Conservation (phyloP, 257 asterid genomes). For the Solanum clarkiae region DNA sequence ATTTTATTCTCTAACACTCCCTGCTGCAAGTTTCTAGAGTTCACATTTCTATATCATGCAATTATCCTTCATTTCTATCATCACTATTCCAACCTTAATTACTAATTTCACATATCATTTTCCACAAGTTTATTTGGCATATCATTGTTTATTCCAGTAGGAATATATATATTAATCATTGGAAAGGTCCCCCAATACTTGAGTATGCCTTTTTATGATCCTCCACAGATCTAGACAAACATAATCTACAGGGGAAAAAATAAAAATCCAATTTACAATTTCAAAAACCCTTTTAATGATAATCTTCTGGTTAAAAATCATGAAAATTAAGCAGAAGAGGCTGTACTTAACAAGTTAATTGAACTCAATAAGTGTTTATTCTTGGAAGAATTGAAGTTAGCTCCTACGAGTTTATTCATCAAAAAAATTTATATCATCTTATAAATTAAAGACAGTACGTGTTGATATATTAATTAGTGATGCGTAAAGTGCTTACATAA, state of each 20-base stretch:
- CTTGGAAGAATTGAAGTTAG: not conserved
- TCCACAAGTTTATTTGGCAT: not conserved
- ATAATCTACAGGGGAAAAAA: too few relatives aligned
- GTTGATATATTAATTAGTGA: not conserved
- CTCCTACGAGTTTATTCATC: not conserved
- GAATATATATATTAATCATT: not conserved
- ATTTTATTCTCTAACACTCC: not conserved
- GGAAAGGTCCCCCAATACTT: not conserved
- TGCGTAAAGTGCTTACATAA: not conserved
- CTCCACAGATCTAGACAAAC: not conserved
- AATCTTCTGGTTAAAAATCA: not conserved
- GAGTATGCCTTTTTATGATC: not conserved
- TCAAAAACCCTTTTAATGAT: not conserved
- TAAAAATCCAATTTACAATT: not conserved
- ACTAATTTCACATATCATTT: not conserved
- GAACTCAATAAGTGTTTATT: not conserved
- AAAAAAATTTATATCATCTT: not conserved
- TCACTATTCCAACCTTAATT: not conserved
- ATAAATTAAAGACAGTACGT: too few relatives aligned
- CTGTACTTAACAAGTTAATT: not conserved
- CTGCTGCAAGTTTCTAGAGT: not conserved
- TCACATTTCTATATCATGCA: not conserved
- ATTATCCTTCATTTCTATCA: not conserved
- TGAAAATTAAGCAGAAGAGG: not conserved
- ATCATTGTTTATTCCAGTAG: too few relatives aligned